phyloP scores from a whole-genome alignment of 2,329 filamentous ascomycete genomes.

The Ilyonectria robusta region DNA sequence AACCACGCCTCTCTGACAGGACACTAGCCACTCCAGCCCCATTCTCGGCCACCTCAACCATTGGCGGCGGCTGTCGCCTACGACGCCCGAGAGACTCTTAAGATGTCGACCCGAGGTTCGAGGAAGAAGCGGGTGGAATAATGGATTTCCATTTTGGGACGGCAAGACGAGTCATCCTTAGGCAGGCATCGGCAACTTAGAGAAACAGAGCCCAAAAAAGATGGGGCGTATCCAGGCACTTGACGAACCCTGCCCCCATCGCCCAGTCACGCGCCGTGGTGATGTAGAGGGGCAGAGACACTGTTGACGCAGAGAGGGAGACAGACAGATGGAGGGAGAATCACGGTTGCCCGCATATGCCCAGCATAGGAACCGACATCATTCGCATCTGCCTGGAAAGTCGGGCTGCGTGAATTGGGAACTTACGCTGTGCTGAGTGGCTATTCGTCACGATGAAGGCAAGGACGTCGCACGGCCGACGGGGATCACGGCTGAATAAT shows the following conservation, averaged over 20 bases:
- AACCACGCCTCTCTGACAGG: constrained; percentile 26
- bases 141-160: not conserved
- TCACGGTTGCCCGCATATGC: constrained; percentile 8
- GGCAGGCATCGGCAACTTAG: constrained; percentile 35
- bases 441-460: constrained; percentile 11
- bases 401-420: constrained; percentile 13
- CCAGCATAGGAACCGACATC: not conserved
- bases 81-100: not conserved
- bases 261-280: not conserved
- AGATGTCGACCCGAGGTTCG: constrained; percentile 20
- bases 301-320: not conserved
- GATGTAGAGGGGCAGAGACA: not conserved
- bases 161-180: constrained; percentile 35
- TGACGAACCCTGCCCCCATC: constrained; percentile 14
- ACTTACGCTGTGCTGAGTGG: constrained; percentile 8
- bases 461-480: not conserved
- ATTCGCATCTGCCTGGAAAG: constrained; percentile 25
- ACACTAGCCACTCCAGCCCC: constrained; percentile 27
- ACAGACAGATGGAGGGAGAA: not conserved
- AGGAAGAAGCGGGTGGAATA: constrained; percentile 18
- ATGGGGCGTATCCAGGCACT: constrained; percentile 28
- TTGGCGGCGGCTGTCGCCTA: not conserved
- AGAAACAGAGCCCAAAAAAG: constrained; percentile 15
- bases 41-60: constrained; percentile 22
- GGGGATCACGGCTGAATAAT: not conserved